phyloP scores from a whole-genome alignment of 257 asterid species.

The Verbascum thapsus region DNA sequence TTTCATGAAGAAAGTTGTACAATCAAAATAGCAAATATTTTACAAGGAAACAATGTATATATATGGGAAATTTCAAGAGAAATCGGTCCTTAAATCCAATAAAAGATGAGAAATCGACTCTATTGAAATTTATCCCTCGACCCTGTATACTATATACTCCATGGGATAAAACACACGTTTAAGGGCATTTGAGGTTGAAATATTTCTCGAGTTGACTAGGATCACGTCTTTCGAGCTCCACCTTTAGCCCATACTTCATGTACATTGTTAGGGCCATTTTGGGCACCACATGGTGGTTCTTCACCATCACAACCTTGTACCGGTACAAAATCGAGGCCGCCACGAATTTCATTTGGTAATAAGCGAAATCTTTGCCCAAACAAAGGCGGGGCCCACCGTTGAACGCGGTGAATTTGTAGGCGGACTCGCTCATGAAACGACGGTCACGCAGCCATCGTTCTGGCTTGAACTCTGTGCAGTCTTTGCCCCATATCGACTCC shows the following conservation, averaged over 20 bases:
- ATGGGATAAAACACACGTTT: too few relatives aligned
- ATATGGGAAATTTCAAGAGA: too few relatives aligned
- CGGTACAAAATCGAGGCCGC: slow-evolving; percentile 81
- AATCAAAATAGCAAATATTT: too few relatives aligned
- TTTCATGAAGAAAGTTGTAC: too few relatives aligned
- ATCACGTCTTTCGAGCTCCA: slow-evolving; percentile 53
- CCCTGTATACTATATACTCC: too few relatives aligned
- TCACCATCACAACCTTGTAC: slow-evolving; percentile 53
- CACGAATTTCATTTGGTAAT: slow-evolving; percentile 87
- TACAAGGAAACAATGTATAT: too few relatives aligned
- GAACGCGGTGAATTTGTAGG: slow-evolving; percentile 92
- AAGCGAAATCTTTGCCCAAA: slow-evolving; percentile 92
- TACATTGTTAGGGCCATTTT: slow-evolving; percentile 92
- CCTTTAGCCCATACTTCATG: slow-evolving; percentile 82
- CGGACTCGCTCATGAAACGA: slow-evolving; percentile 82
- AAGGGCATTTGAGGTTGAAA: slow-evolving; percentile 4
- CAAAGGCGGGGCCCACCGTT: slow-evolving; percentile 97
- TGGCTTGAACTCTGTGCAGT: slow-evolving; percentile 79
- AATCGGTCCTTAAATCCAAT: too few relatives aligned
- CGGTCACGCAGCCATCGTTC: slow-evolving; percentile 90
- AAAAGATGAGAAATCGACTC: background rate
- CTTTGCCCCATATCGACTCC: slow-evolving; percentile 91
- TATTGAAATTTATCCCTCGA: background rate
- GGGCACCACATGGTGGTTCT: slow-evolving; percentile 65
- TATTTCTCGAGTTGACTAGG: slow-evolving; percentile 24